Base-by-base conservation (phyloP, 192 early-diverging fungal species). In the Entomortierella lignicola region DNA sequence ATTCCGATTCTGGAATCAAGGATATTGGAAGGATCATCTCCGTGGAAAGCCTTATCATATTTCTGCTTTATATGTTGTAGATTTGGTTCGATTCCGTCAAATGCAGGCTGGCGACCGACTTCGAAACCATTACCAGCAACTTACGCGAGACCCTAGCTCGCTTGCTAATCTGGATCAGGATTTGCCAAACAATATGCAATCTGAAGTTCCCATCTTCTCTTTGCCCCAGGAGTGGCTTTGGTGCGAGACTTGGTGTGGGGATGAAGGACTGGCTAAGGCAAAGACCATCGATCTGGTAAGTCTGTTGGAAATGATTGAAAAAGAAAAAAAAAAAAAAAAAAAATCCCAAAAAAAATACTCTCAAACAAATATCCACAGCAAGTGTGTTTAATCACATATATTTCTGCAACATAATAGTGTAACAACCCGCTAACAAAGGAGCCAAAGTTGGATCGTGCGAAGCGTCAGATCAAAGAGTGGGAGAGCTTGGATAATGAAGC, bases 181-280 rank as follows among this genome's bases (percentile, higher is more conserved):
- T 87, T 81, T 99, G 66, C 98, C 96, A 10, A 99, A 99, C 83
- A 96, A 97, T 59, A 96, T 98, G 94, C 91, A 94, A 63, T 91
- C 94, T 69, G 72, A 91, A 25, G 92, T 99, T 26, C 96, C 96
- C 2, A 97, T 99, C 43, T 90, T 90, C 63, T 96, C 95, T 4
- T 79, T 99, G 77, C 95, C 96, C 2, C 96, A 98, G 74, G 96
- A 97, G 58, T 99, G 97, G 97, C 84, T 99, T 53, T 99, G 98
- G 98, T 99, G 98, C 72, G 96, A 98, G 82, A 99, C 98, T 8
- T 99, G 98, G 98, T 99, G 98, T 80, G 90, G 92, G 31, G 95
- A 98, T 71, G 89, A 87, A 55, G 88, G 87, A 4, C 71, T 98
- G 50, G 87, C 86, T n/a, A 90, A 60, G 17, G 98, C 98, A 5